Conservation (phyloP, 2,329 filamentous ascomycete genomes). For the Thelonectria discophora region DNA sequence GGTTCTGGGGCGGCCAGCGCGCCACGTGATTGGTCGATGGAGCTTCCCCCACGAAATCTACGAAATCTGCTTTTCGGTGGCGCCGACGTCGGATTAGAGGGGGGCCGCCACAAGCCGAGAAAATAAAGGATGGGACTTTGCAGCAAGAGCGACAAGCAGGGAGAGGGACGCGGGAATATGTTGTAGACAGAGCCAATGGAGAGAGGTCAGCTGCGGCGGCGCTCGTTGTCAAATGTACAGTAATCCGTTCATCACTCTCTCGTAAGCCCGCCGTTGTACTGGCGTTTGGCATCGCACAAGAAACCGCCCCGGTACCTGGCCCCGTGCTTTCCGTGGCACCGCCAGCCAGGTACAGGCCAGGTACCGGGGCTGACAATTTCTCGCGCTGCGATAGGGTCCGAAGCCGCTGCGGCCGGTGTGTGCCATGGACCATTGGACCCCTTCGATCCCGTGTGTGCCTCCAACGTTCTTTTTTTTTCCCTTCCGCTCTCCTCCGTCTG, state of each 20-base stretch:
- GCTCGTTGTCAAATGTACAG: neutral
- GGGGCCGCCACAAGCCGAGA: too few relatives aligned
- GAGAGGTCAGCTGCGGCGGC: too few relatives aligned
- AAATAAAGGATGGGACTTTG: too few relatives aligned
- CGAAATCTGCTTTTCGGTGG: too few relatives aligned
- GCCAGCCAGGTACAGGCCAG: neutral
- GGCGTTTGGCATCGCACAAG: too few relatives aligned
- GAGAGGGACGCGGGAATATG: too few relatives aligned
- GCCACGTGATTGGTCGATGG: neutral
- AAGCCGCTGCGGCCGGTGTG: constrained; percentile 36
- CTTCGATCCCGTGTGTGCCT: constrained; percentile 22
- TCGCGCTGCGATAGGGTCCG: constrained; percentile 41
- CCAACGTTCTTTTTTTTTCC: neutral
- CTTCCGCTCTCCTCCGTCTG: constrained; percentile 24
- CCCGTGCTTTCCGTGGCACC: neutral
- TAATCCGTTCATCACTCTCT: constrained; percentile 6
- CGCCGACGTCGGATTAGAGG: too few relatives aligned
- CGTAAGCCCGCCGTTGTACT: constrained; percentile 8
- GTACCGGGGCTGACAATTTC: constrained; percentile 40
- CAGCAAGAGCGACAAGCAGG: too few relatives aligned
- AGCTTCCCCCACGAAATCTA: constrained; percentile 16
- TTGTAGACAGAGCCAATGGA: too few relatives aligned
- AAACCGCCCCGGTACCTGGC: too few relatives aligned
- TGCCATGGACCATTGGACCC: constrained; percentile 18
- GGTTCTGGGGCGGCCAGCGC: neutral